Evolutionary conservation across 2,329 filamentous ascomycete genomes (phyloP), one percentile per base, ranked within the genome.

Genomic region (Sporothrix phasma): DNA sequence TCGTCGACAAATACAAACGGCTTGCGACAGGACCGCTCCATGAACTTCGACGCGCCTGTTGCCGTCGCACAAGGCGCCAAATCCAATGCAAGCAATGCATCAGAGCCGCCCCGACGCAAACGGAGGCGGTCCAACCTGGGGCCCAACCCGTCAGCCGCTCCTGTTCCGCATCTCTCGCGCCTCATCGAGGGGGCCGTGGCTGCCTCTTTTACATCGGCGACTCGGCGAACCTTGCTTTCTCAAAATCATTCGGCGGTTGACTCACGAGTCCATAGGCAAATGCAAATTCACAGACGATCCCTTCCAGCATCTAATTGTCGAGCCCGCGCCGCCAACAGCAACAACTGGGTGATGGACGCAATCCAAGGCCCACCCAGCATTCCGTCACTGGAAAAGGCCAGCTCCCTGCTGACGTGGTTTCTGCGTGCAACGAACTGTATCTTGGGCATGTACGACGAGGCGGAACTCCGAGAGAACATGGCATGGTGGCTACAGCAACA

Each of bases 201-300:
- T 71, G 70, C 34, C 73, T 73, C 67, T 73, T 75, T 69, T 75
- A 74, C 54, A 71, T 75, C 31, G 73, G 74, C n/a, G 73, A 75
- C 65, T 73, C 74, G 19, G 73, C 73, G 7, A 74, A 72, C 3
- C 34, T 75, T 73, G 72, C 0, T 74, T 75, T 31, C 66, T 75
- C 1, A 72, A 75, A 31, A 72, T 72, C 24, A 74, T 75, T 15
- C 71, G 74, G 0, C 69, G 74, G 3, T 68, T 75, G 19, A 72
- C 74, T 0, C 68, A 69, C 4, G 69, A 71, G 24, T 69, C 70
- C 17, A 61, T 75, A 3, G 74, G 73, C 4, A 68, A 68, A 3
- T 75, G 74, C 49, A 34, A 70, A 8, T 72, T 75, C 43, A 70
- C 72, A 8, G 72, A 75, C 24, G 74, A 76, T 26, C 74, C 74